Base-by-base conservation (phyloP, 208 protist genomes). In the Kentomonas sorsogonicus region DNA sequence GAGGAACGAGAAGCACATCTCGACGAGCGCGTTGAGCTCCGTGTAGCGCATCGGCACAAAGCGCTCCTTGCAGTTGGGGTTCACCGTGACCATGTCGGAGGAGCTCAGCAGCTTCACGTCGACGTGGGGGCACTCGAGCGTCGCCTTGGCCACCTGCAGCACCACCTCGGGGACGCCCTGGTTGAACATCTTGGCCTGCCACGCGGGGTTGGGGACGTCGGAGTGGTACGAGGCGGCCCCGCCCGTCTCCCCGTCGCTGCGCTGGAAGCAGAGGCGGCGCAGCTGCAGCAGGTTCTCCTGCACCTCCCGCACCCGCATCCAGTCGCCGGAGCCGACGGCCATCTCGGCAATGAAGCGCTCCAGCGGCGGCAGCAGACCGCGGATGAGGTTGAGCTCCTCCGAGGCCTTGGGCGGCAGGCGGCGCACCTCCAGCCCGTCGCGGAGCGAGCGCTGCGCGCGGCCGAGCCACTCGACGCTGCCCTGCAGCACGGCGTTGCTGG, bases 101-200 rank as follows among this genome's bases (percentile, higher is more conserved):
- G 74, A 72, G 36, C 46, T 52, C 11, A 77, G 66, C 34, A 63
- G 63, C 25, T 72, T 55, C 18, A 50, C 46, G 2, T 60, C 44
- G 15, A 82, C 66, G 43, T 69, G 39, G 31, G 65, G 64, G 56
- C 66, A 74, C 38, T 74, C 46, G 16, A 82, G 26, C 25, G 67
- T 72, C 26, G 69, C 65, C 39, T 66, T 47, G 20, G 69, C 54
- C 15, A 74, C 63, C 22, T 60, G 56, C 26, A 82, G 57, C 16
- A 62, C 65, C 16, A 71, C 46, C 36, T 55, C 52, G 20, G 66
- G 61, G 1, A 82, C 69, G 33, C 69, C 74, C 25, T 83, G 75
- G 36, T 75, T 60, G 30, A 83, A 78, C 2, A 83, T 41, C 51
- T 78, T 77, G 30, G 60, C 52, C 63, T 78, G 71, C 71, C 75